Percentiles rank a stretch among this genome's conserved stretches.
phyloP scores from a whole-genome alignment of 208 protist species.

The Leishmania tropica region DNA sequence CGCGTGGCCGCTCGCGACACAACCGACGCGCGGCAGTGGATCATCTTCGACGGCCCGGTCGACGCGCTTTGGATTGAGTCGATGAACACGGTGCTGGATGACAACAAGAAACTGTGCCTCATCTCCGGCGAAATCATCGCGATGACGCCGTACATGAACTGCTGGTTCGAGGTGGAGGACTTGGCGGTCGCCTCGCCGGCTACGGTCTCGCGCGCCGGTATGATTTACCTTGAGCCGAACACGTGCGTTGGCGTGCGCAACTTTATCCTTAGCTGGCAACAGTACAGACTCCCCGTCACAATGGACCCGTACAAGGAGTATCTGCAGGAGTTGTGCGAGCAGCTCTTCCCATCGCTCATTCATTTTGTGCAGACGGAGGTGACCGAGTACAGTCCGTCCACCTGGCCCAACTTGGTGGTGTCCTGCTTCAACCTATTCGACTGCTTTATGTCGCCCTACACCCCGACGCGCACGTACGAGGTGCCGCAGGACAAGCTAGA shows the following conservation, averaged over 20 bases:
- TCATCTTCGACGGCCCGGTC: conserved; percentile 97
- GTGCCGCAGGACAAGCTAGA: conserved; percentile 84
- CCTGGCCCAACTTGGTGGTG: conserved; percentile 94
- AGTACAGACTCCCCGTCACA: conserved; percentile 78
- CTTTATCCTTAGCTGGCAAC: conserved; percentile 84
- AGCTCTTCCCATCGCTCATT: conserved; percentile 89
- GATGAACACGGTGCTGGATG: conserved; percentile 96
- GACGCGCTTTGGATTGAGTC: conserved; percentile 96
- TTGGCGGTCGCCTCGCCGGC: conserved; percentile 97
- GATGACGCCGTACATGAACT: conserved; percentile 95
- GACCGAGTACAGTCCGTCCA: conserved; percentile 94
- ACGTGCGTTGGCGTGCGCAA: conserved; percentile 86
- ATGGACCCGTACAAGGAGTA: conserved; percentile 88
- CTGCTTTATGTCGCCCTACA: conserved; percentile 89
- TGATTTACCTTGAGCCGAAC: conserved; percentile 98
- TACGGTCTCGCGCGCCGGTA: conserved; percentile 97
- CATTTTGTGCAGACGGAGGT: conserved; percentile 92
- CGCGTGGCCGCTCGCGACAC: conserved; percentile 88
- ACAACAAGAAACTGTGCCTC: conserved; percentile 96
- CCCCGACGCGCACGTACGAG: conserved; percentile 76
- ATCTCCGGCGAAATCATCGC: conserved; percentile 96
- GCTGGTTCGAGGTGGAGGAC: conserved; percentile 98
- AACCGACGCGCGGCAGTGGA: conserved; percentile 92
- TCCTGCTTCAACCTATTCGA: conserved; percentile 96
- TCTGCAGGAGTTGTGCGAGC: conserved; percentile 88